Percentiles rank a stretch among this genome's conserved stretches.
These are phyloP conservation scores for Ophiognomonia clavigignenti-juglandacearum DNA, from an alignment of 2,329 filamentous ascomycete genomes.

Conservation along the genomic window DNA sequence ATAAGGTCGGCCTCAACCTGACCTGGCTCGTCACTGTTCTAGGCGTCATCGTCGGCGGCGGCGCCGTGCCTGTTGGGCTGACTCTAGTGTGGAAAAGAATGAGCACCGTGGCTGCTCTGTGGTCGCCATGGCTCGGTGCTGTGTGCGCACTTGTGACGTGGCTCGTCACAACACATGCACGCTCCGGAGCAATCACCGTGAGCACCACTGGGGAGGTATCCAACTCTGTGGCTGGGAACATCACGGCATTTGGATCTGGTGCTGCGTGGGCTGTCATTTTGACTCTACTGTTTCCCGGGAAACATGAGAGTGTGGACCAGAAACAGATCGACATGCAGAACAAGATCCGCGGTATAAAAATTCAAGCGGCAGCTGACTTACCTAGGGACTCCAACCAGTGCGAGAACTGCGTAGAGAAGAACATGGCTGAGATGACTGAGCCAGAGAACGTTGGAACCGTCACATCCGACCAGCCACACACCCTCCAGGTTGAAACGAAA, in stretches of 20 bases:
- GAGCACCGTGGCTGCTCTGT: constrained; percentile 30
- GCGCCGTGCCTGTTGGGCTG: constrained; percentile 28
- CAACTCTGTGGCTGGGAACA: constrained; percentile 33
- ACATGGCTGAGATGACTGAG: no score
- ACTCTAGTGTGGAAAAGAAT: constrained; percentile 33
- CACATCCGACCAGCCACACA: constrained; percentile 17
- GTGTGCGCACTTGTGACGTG: constrained; percentile 29
- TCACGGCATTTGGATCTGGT: constrained; percentile 30
- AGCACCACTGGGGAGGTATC: constrained; percentile 30
- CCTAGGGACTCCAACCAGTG: no score
- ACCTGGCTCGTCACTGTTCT: constrained; percentile 35
- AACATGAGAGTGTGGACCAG: constrained; percentile 19
- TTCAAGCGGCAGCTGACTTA: no score
- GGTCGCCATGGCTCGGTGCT: constrained; percentile 30
- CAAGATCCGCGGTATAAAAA: no score
- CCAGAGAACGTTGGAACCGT: constrained; percentile 20
- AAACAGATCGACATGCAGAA: constrained; percentile 20
- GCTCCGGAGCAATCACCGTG: constrained; percentile 29
- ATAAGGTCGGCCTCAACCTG: constrained; percentile 30
- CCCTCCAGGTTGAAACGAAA: no score
- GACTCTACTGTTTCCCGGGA: constrained; percentile 27
- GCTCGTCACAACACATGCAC: constrained; percentile 30
- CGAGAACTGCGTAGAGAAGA: no score
- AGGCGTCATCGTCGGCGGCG: constrained; percentile 35
- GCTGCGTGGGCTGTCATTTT: constrained; percentile 28